These are phyloP conservation scores for Setaria viridis DNA, from an alignment of 202 grass and related monocot genomes.

Conservation along the genomic window DNA sequence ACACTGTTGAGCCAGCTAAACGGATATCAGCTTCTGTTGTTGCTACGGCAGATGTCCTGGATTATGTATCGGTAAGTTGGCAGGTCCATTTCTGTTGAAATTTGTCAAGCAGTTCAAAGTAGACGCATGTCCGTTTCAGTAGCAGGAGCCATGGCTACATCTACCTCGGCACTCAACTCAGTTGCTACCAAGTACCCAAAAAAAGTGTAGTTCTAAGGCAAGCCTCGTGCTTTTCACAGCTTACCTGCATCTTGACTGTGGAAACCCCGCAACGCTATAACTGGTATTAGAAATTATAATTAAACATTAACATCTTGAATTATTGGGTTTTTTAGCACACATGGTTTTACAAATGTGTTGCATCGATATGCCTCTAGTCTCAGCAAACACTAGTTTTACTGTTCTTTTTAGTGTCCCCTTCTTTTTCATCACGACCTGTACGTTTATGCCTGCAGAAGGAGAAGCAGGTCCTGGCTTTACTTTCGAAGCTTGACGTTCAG, in stretches of 20 bases:
- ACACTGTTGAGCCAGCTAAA: slow-evolving; percentile 97
- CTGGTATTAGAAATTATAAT: too few relatives aligned
- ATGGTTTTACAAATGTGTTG: neutral
- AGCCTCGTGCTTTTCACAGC: neutral
- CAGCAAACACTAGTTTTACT: neutral
- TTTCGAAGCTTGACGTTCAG: slow-evolving; percentile 85
- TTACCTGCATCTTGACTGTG: too few relatives aligned
- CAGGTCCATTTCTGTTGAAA: neutral
- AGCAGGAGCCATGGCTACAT: neutral
- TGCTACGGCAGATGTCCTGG: slow-evolving; percentile 78
- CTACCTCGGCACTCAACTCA: neutral
- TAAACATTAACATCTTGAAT: too few relatives aligned
- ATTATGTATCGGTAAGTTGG: slow-evolving; percentile 79
- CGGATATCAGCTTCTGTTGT: slow-evolving; percentile 94
- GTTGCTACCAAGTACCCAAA: neutral
- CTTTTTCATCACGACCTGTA: slow-evolving; percentile 29
- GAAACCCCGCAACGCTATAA: too few relatives aligned
- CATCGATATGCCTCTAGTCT: slow-evolving; percentile 4
- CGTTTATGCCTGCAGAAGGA: slow-evolving; percentile 61
- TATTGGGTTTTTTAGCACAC: too few relatives aligned
- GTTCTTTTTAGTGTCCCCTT: neutral
- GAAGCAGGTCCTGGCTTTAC: slow-evolving; percentile 80
- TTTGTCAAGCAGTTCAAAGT: neutral
- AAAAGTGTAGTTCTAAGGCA: neutral
- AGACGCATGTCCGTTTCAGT: neutral